Base-by-base conservation (phyloP, 1,284 basidiomycete species). In the Ganoderma sinense region DNA sequence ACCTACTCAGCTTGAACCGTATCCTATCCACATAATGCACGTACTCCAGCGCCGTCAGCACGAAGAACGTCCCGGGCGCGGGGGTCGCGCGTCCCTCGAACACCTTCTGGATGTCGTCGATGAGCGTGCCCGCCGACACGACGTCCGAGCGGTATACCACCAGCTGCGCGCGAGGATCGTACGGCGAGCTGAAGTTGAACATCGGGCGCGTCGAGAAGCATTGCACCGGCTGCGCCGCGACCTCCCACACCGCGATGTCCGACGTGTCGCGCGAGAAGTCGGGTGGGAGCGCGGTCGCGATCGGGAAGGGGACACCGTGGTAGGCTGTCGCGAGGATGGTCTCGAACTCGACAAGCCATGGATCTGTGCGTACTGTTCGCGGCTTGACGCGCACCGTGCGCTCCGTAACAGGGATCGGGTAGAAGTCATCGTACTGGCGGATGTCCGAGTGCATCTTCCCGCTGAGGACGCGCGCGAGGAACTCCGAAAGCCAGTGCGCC, bases 401-500 rank as follows among this genome's bases (percentile, higher is more conserved):
- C 48, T 83, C 78, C 13, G 69, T 72, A 11, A 80, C 61, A 2
- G 81, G 81, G 26, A 82, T 80, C 7, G 81, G 80, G 59, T 75
- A 76, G 10, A 56, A 60, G 3, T 69, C 78, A 8, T 64, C 45
- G 66, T 79, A 82, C 1, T 78, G 77, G 10, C 69, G 73, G 65
- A 79, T 74, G 36, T 80, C 77, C n/a, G 78, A 77, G 40, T 72
- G 64, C 36, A 82, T 67, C 18, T 62, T 73, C 58, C 80, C 78
- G 29, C 73, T 73, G 11, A 83, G 69, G 4, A 82, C 59, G 43
- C 69, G 73, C 53, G 80, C 75, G 29, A 80, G 64, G 73, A 79
- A 80, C 7, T 82, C 81, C 48, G 77, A 75, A n/a, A 84, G 78
- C 81, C 79, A 82, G 67, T 81, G 80, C 56, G 72, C 72, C 14